A percentile compares a stretch with the other conserved stretches of the same genome.
These are phyloP conservation scores for Coprinopsis marcescibilis DNA, from an alignment of 768 basidiomycete species.

Conservation along the genomic window DNA sequence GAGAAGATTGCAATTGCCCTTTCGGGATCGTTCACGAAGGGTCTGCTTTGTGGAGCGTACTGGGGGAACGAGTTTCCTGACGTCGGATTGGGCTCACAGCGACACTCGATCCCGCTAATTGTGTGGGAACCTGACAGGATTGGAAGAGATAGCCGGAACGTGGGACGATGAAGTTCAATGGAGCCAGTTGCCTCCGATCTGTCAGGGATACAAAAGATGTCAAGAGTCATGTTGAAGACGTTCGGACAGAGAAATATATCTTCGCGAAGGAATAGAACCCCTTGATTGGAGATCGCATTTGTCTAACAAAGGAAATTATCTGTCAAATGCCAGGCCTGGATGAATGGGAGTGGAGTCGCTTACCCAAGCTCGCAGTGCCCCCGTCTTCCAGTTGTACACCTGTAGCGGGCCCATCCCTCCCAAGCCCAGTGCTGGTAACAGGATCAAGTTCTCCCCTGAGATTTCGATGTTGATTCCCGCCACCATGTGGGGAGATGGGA, in stretches of 20 bases:
- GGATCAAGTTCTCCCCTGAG: conserved; percentile 10
- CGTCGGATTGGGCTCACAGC: conserved; percentile 3
- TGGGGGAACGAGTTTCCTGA: conserved; percentile 1
- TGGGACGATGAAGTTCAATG: conserved; percentile 9
- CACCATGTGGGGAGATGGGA: neutral
- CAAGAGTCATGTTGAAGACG: neutral
- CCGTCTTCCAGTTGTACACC: neutral
- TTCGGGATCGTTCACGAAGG: conserved; percentile 12
- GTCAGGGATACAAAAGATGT: conserved; percentile 9
- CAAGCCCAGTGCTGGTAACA: neutral
- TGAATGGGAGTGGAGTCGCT: conserved; percentile 8
- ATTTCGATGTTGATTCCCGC: conserved; percentile 10
- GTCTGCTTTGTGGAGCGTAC: conserved; percentile 4
- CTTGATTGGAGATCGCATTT: neutral
- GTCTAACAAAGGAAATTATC: neutral
- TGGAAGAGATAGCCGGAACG: conserved; percentile 21
- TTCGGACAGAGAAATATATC: conserved; percentile 12
- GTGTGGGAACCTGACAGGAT: neutral
- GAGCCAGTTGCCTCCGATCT: neutral
- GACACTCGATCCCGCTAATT: neutral
- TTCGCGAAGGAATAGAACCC: conserved; percentile 14
- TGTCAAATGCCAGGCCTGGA: neutral
- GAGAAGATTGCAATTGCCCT: conserved; percentile 12
- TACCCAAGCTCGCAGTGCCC: conserved; percentile 4
- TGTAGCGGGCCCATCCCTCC: neutral